Evolutionary conservation across 495 filamentous ascomycete genomes (phyloP).

Genomic region (Neurospora discreta): DNA sequence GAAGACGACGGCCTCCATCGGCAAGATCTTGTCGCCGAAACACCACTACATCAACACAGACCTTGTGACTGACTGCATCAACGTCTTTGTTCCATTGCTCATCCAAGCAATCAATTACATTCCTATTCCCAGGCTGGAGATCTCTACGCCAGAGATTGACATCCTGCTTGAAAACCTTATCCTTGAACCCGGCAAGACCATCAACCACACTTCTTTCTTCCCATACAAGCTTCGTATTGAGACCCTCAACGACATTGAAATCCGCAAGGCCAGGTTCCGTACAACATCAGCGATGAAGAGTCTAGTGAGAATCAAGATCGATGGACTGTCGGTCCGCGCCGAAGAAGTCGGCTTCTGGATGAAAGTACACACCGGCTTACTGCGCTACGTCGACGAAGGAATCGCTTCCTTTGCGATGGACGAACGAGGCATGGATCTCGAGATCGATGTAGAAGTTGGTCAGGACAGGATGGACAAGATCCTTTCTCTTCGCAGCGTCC

Average conservation of each 20-base stretch:
- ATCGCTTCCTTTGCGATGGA: conserved; percentile 79
- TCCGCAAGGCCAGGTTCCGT: conserved; percentile 66
- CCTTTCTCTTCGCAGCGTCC: conserved; percentile 61
- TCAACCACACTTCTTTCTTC: conserved; percentile 82
- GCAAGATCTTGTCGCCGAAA: conserved; percentile 51
- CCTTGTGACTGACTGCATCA: conserved; percentile 59
- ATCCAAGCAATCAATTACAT: conserved; percentile 71
- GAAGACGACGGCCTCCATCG: conserved; percentile 50
- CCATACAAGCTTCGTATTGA: conserved; percentile 72
- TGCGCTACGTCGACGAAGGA: conserved; percentile 66
- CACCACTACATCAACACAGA: conserved; percentile 47
- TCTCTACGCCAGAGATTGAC: conserved; percentile 72
- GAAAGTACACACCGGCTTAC: conserved; percentile 51
- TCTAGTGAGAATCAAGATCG: conserved; percentile 61
- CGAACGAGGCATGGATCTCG: conserved; percentile 74
- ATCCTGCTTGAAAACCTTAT: conserved; percentile 84
- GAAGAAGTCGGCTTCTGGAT: conserved; percentile 75
- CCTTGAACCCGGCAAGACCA: conserved; percentile 73
- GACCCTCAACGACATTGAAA: conserved; percentile 75
- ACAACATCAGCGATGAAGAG: conserved; percentile 56
- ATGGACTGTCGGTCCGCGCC: conserved; percentile 70
- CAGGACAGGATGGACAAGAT: conserved; percentile 66
- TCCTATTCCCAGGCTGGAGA: conserved; percentile 77
- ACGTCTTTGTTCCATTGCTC: conserved; percentile 69
- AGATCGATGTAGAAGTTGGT: conserved; percentile 70